Evolutionary conservation across 371 early-diverging fungal species (phyloP).

Genomic region (Mucor sp.): DNA sequence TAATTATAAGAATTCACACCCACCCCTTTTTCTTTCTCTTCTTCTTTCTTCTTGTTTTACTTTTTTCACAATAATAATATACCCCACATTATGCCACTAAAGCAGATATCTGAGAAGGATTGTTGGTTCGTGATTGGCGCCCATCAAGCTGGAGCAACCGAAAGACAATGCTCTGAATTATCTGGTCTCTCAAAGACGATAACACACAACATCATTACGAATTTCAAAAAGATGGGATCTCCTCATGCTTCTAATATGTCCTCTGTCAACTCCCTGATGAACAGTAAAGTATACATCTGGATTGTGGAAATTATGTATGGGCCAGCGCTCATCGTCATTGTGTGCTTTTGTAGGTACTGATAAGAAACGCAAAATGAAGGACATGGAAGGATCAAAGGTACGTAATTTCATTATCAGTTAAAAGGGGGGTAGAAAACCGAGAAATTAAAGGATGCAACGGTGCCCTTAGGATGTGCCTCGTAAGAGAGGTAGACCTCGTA

Average conservation of each 20-base stretch:
- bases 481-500: conserved; percentile 40
- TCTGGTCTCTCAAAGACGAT: conserved; percentile 42
- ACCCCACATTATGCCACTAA: conserved; percentile 1
- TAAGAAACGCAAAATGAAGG: conserved; percentile 5
- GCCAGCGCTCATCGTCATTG: not conserved
- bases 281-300: not conserved
- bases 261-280: conserved; percentile 7
- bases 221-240: conserved; percentile 41
- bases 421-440: not conserved
- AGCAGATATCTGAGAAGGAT: conserved; percentile 14
- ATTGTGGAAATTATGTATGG: not conserved
- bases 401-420: not conserved
- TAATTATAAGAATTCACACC: not conserved
- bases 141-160: conserved; percentile 50
- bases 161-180: conserved; percentile 40
- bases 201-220: conserved; percentile 41
- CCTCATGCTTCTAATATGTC: conserved; percentile 32
- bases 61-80: not conserved
- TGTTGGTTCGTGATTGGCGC: conserved; percentile 52
- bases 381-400: conserved; percentile 2
- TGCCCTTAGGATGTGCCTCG: conserved; percentile 11
- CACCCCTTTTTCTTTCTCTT: not conserved
- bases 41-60: not conserved
- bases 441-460: not conserved
- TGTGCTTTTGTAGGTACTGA: not conserved